These are phyloP conservation scores for Lodderomyces theae DNA, from an alignment of 1,139 yeast species.

Conservation along the genomic window DNA sequence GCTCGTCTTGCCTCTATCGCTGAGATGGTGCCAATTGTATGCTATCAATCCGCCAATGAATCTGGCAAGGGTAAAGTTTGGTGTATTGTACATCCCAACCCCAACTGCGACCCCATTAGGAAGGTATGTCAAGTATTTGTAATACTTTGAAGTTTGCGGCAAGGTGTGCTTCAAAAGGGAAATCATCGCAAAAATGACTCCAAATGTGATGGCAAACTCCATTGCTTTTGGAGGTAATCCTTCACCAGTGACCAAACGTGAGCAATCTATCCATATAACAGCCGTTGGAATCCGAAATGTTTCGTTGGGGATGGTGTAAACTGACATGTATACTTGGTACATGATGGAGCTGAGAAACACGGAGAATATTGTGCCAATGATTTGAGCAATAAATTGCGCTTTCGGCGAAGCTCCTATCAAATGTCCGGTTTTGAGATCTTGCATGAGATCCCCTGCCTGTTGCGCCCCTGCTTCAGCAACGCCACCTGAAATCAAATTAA, in stretches of 20 bases:
- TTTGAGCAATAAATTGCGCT: constrained; percentile 88
- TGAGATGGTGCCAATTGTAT: constrained; percentile 50
- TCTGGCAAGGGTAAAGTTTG: constrained; percentile 89
- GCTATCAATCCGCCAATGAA: constrained; percentile 86
- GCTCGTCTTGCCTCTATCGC: constrained; percentile 42
- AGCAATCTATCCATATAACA: constrained; percentile 94
- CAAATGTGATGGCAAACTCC: constrained; percentile 63
- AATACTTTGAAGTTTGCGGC: constrained; percentile 37
- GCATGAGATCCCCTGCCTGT: constrained; percentile 98
- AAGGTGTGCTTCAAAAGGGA: constrained; percentile 62
- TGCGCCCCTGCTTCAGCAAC: constrained; percentile 99
- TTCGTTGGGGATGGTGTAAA: constrained; percentile 80
- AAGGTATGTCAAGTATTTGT: constrained; percentile 51
- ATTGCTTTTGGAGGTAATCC: constrained; percentile 82
- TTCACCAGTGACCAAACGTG: constrained; percentile 85
- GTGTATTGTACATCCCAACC: constrained; percentile 90
- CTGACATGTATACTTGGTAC: constrained; percentile 76
- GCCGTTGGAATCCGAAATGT: constrained; percentile 91
- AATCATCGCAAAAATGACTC: constrained; percentile 62
- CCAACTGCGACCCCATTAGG: constrained; percentile 98
- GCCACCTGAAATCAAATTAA: constrained; percentile 92
- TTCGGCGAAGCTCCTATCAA: constrained; percentile 86
- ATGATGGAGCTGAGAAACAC: constrained; percentile 74
- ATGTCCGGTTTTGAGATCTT: constrained; percentile 93
- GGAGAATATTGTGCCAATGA: constrained; percentile 84